phyloP scores from a whole-genome alignment of 352 stramenopile species.

The Hyaloperonospora arabidopsidis region DNA sequence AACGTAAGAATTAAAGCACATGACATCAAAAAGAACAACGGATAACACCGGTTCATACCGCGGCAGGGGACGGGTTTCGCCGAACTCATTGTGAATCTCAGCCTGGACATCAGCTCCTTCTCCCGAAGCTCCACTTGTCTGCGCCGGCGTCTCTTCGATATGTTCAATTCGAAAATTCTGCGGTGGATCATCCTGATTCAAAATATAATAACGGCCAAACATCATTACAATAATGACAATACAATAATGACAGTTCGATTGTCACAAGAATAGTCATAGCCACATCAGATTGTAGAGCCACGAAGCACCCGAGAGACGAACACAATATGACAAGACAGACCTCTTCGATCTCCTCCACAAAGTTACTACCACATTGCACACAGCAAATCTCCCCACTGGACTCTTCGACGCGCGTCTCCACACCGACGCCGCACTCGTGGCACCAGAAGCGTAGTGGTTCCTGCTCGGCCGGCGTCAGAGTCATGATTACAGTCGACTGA shows the following conservation, averaged over 20 bases:
- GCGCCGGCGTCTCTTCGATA: conserved; percentile 20
- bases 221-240: not conserved
- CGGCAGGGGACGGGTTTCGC: conserved; percentile 14
- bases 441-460: conserved; percentile 62
- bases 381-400: conserved; percentile 66
- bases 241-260: not conserved
- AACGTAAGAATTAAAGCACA: not conserved
- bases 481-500: conserved; percentile 20
- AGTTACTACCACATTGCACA: conserved; percentile 61
- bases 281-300: too few relatives aligned
- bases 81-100: conserved; percentile 35
- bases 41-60: conserved; percentile 5
- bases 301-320: too few relatives aligned
- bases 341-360: conserved; percentile 80
- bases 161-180: conserved; percentile 40
- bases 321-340: conserved; percentile 22
- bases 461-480: conserved; percentile 14
- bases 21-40: not conserved
- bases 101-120: conserved; percentile 4
- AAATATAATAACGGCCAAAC: conserved; percentile 4
- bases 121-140: conserved; percentile 2
- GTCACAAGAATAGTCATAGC: too few relatives aligned
- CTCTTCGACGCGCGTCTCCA: conserved; percentile 51
- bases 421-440: conserved; percentile 59
- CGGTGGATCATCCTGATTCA: conserved; percentile 53